Conservation (phyloP, 768 basidiomycete species). For the Pholiota molesta region DNA sequence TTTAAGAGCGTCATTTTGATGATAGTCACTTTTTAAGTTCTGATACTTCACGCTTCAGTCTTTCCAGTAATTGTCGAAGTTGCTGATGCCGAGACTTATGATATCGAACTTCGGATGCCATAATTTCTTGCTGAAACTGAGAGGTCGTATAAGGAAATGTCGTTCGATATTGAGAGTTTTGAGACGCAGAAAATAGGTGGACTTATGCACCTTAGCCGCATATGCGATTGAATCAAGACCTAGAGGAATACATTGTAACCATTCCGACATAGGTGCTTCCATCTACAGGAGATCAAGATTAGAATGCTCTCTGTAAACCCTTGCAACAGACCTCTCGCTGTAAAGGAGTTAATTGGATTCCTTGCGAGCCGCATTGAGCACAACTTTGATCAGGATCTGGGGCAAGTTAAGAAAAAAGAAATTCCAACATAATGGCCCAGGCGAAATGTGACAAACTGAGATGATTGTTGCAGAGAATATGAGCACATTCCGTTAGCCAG, state of each 20-base stretch:
- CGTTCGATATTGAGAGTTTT: not conserved
- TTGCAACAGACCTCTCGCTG: slow-evolving; percentile 64
- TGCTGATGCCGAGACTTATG: slow-evolving; percentile 63
- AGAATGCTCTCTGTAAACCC: not conserved
- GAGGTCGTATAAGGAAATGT: slow-evolving; percentile 1
- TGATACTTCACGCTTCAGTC: slow-evolving; percentile 49
- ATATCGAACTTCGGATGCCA: slow-evolving; percentile 67
- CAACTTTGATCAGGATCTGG: slow-evolving; percentile 77
- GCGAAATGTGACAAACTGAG: slow-evolving; percentile 55
- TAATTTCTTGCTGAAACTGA: slow-evolving; percentile 80
- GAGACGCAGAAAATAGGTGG: not conserved
- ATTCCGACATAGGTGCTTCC: slow-evolving; percentile 80
- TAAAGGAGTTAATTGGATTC: slow-evolving; percentile 71
- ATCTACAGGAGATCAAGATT: slow-evolving; percentile 46
- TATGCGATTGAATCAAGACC: slow-evolving; percentile 66
- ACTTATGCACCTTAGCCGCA: slow-evolving; percentile 59
- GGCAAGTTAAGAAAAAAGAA: slow-evolving; percentile 7
- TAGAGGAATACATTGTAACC: slow-evolving; percentile 71
- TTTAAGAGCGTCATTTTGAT: slow-evolving; percentile 2
- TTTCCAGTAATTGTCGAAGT: slow-evolving; percentile 54
- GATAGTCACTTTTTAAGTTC: slow-evolving; percentile 60
- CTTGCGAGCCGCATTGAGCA: slow-evolving; percentile 62
- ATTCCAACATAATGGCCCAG: not conserved
- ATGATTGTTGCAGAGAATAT: slow-evolving; percentile 84
- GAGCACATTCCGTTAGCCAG: slow-evolving; percentile 89